These are phyloP conservation scores for Ananas comosus DNA, from an alignment of 176 grass and related monocot genomes.

Conservation along the genomic window DNA sequence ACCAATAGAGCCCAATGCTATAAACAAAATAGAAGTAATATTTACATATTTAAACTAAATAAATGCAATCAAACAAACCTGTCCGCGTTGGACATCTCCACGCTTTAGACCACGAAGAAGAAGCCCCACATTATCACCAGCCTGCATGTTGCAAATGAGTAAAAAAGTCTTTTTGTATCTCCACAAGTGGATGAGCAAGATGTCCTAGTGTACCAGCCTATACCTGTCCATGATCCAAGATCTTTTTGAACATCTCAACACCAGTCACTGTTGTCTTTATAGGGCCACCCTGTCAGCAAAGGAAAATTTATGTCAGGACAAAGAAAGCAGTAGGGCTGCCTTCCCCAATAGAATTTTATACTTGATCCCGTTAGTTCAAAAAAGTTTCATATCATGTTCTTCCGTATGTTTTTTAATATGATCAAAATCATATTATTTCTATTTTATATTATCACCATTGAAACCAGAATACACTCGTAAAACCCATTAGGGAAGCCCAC, in stretches of 20 bases:
- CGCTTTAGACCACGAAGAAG: conserved; percentile 91
- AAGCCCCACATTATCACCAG: conserved; percentile 95
- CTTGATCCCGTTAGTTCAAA: too few species aligned
- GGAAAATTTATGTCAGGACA: conserved; percentile 4
- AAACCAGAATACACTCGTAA: neutral
- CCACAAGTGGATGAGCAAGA: conserved; percentile 5
- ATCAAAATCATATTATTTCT: neutral
- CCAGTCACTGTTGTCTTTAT: conserved; percentile 94
- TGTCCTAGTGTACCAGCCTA: neutral
- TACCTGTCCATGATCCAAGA: conserved; percentile 94
- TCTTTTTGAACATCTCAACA: conserved; percentile 99
- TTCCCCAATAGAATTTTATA: too few species aligned
- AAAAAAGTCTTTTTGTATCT: neutral
- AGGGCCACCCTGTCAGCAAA: conserved; percentile 49
- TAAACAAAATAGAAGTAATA: neutral
- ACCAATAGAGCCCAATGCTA: too few species aligned
- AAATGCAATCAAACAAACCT: conserved; percentile 36
- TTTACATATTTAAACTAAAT: neutral
- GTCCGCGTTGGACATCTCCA: conserved; percentile 82
- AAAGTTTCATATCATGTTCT: too few species aligned
- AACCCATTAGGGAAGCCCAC: neutral
- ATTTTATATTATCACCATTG: neutral
- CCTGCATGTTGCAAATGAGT: conserved; percentile 27
- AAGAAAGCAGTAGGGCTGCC: neutral
- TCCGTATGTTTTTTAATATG: too few species aligned